Conservation (phyloP, 306 rosid genomes). For the Trifolium pratense region DNA sequence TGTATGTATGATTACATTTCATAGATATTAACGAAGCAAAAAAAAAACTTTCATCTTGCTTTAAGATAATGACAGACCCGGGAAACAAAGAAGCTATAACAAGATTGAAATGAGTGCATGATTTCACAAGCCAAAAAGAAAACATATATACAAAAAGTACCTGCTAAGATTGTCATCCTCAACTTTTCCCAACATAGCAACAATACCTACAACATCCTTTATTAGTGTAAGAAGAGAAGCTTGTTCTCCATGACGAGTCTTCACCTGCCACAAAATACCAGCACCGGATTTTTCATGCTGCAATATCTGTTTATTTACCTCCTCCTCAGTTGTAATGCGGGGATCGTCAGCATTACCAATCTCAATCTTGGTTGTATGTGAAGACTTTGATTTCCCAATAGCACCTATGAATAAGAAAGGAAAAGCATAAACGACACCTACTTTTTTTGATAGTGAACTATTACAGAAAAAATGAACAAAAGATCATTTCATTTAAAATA, state of each 20-base stretch:
- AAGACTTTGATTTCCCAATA: conserved; percentile 58
- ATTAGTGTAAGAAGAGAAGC: conserved; percentile 51
- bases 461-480: conserved; percentile 7
- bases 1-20: conserved; percentile 31
- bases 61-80: conserved; percentile 9
- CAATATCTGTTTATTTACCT: conserved; percentile 62
- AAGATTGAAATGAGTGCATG: conserved; percentile 30
- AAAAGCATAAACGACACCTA: conserved; percentile 33
- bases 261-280: conserved; percentile 64
- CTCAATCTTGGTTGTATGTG: conserved; percentile 43
- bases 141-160: conserved; percentile 46
- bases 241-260: conserved; percentile 57
- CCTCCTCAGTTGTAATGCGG: conserved; percentile 54
- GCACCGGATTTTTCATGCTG: conserved; percentile 75
- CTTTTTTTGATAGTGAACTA: conserved; percentile 18
- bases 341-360: conserved; percentile 45
- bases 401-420: conserved; percentile 44
- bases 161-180: conserved; percentile 75
- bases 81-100: conserved; percentile 17
- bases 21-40: conserved; percentile 22
- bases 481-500: not conserved
- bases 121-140: conserved; percentile 26
- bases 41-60: conserved; percentile 4
- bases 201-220: conserved; percentile 81
- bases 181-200: conserved; percentile 72